Conservation (phyloP, 495 filamentous ascomycete species). For the Penicillium waksmanii region DNA sequence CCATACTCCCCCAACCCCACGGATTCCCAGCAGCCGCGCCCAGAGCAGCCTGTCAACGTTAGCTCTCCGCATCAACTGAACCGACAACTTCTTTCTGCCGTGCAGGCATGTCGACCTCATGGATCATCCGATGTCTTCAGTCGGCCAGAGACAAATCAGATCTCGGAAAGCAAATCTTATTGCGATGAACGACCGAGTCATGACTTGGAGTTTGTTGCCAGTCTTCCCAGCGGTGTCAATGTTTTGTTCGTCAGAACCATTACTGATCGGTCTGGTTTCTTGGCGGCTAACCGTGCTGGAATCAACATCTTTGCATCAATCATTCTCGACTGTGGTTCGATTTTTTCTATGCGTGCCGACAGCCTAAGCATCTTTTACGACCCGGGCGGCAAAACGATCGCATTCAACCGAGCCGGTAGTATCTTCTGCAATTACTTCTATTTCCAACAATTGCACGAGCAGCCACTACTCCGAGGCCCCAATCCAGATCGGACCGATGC, state of each 20-base stretch:
- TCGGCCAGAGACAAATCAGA: slow-evolving; percentile 68
- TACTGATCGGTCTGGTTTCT: slow-evolving; percentile 57
- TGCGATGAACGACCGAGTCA: slow-evolving; percentile 83
- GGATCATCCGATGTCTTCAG: slow-evolving; percentile 71
- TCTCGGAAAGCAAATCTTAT: slow-evolving; percentile 86
- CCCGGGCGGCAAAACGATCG: slow-evolving; percentile 75
- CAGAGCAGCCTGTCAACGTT: slow-evolving; percentile 43
- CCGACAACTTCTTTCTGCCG: slow-evolving; percentile 72
- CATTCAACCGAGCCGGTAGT: slow-evolving; percentile 84
- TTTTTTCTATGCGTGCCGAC: slow-evolving; percentile 67
- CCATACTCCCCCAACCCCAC: slow-evolving; percentile 45
- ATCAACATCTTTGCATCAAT: slow-evolving; percentile 74
- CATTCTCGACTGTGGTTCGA: slow-evolving; percentile 66
- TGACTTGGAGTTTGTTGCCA: slow-evolving; percentile 75
- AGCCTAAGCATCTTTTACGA: slow-evolving; percentile 88
- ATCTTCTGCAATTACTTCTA: slow-evolving; percentile 94
- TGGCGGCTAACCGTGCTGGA: slow-evolving; percentile 60
- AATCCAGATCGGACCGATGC: slow-evolving; percentile 62
- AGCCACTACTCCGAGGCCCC: slow-evolving; percentile 42
- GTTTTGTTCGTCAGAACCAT: slow-evolving; percentile 68
- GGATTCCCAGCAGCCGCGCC: slow-evolving; percentile 41
- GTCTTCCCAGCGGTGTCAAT: slow-evolving; percentile 69
- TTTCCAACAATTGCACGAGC: slow-evolving; percentile 76
- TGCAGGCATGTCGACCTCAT: slow-evolving; percentile 79
- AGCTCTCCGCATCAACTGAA: slow-evolving; percentile 56